These are phyloP conservation scores for Xerocomus minutiporus DNA, from an alignment of 1,284 basidiomycete genomes.

Conservation along the genomic window DNA sequence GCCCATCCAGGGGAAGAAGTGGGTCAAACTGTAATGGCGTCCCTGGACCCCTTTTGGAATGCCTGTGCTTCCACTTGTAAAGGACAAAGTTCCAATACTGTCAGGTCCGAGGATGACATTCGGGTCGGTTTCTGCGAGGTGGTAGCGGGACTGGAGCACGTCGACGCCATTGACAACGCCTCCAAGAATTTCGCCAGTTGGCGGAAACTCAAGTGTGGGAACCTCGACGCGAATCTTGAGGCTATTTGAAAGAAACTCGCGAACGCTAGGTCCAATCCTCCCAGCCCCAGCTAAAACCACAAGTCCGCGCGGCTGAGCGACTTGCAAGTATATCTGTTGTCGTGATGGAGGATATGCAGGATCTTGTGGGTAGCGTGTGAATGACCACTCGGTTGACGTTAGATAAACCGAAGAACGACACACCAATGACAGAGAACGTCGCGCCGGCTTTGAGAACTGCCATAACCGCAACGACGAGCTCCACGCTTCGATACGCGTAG, in stretches of 20 bases:
- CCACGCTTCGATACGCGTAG: constrained; percentile 96
- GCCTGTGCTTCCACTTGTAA: constrained; percentile 97
- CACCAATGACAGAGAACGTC: constrained; percentile 96
- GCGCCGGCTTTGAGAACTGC: constrained; percentile 96
- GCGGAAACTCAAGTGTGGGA: constrained; percentile 78
- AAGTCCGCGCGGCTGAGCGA: constrained; percentile 91
- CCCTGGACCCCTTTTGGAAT: constrained; percentile 98
- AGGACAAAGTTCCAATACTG: constrained; percentile 91
- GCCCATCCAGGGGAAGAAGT: constrained; percentile 99
- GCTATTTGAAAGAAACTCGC: constrained; percentile 79
- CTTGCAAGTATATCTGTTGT: constrained; percentile 94
- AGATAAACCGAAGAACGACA: constrained; percentile 19
- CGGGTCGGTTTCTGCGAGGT: constrained; percentile 68
- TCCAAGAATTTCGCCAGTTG: constrained; percentile 64
- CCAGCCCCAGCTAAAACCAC: constrained; percentile 93
- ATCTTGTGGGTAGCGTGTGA: constrained; percentile 46
- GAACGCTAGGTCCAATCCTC: constrained; percentile 74
- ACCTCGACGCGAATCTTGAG: constrained; percentile 90
- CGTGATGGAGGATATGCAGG: constrained; percentile 94
- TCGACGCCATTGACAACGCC: constrained; percentile 50
- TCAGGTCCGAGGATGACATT: constrained; percentile 89
- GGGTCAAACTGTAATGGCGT: constrained; percentile 93
- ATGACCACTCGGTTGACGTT: constrained; percentile 3
- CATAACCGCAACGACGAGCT: constrained; percentile 96
- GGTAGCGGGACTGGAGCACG: constrained; percentile 48